phyloP scores from a whole-genome alignment of 306 rosid species.

The Cajanus cajan region DNA sequence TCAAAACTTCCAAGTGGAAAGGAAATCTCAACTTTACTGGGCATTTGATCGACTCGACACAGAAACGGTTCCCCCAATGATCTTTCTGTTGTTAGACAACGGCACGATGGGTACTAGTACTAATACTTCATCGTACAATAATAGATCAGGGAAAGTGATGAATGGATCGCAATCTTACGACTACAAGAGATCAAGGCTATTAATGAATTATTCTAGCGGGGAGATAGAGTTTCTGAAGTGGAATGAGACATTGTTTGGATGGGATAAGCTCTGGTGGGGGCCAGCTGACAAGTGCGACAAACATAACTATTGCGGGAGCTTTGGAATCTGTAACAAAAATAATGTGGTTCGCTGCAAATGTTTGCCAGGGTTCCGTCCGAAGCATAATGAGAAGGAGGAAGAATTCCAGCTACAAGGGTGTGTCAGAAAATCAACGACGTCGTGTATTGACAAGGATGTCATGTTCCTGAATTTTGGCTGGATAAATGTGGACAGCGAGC shows the following conservation, averaged over 20 bases:
- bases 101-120: background rate
- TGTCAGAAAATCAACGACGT: background rate
- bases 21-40: background rate
- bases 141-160: background rate
- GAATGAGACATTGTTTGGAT: background rate
- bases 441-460: background rate
- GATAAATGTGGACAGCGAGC: background rate
- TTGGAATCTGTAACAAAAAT: slow-evolving; percentile 24
- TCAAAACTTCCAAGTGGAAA: background rate
- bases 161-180: too few relatives aligned
- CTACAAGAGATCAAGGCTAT: background rate
- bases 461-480: slow-evolving; percentile 25
- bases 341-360: slow-evolving; percentile 28
- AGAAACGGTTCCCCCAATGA: background rate
- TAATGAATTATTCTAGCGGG: slow-evolving; percentile 28
- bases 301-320: slow-evolving; percentile 37
- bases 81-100: background rate
- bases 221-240: background rate
- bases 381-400: background rate
- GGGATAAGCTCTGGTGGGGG: fast-evolving
- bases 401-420: slow-evolving; percentile 25
- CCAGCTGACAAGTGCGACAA: slow-evolving; percentile 25
- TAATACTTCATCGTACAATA: background rate
- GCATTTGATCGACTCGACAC: background rate
- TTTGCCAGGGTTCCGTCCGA: slow-evolving; percentile 43